phyloP scores from a whole-genome alignment of 2,329 filamentous ascomycete genomes.

The Pleoardoris graminearum region DNA sequence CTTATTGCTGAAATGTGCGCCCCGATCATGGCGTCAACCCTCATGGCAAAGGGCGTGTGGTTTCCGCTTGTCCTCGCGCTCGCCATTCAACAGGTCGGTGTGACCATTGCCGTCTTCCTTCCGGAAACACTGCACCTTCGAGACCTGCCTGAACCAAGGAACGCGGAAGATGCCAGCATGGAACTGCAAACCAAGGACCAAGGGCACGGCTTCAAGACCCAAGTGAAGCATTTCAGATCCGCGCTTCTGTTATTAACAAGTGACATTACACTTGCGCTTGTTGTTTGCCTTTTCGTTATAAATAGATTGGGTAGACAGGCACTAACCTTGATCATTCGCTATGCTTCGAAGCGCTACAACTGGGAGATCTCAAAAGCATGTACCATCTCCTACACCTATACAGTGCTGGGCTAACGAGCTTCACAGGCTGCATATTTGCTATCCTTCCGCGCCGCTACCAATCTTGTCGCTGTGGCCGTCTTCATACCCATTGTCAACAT shows the following conservation, averaged over 20 bases:
- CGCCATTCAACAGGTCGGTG: constrained; percentile 31
- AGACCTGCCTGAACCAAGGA: constrained; percentile 32
- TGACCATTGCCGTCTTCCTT: constrained; percentile 32
- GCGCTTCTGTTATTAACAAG: constrained; percentile 47
- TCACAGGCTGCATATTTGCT: constrained; percentile 43
- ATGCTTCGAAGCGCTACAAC: constrained; percentile 55
- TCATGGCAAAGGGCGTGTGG: constrained; percentile 42
- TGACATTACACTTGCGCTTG: constrained; percentile 48
- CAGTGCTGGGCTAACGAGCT: constrained; percentile 38
- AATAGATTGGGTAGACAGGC: constrained; percentile 55
- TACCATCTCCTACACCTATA: not conserved
- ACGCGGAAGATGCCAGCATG: constrained; percentile 18
- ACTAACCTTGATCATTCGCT: constrained; percentile 54
- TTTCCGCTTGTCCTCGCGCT: constrained; percentile 37
- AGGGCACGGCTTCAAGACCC: constrained; percentile 30
- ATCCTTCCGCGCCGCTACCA: constrained; percentile 53
- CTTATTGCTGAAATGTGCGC: constrained; percentile 41
- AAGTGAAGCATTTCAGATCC: constrained; percentile 42
- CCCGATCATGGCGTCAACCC: constrained; percentile 35
- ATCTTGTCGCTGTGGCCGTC: constrained; percentile 52
- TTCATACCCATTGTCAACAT: constrained; percentile 50
- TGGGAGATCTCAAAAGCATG: constrained; percentile 50
- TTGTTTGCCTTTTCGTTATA: constrained; percentile 51
- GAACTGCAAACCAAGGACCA: constrained; percentile 22
- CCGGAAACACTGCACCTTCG: constrained; percentile 43